Evolutionary conservation across 2,329 filamentous ascomycete genomes (phyloP).

Genomic region (Aspergillus puulaauensis): DNA sequence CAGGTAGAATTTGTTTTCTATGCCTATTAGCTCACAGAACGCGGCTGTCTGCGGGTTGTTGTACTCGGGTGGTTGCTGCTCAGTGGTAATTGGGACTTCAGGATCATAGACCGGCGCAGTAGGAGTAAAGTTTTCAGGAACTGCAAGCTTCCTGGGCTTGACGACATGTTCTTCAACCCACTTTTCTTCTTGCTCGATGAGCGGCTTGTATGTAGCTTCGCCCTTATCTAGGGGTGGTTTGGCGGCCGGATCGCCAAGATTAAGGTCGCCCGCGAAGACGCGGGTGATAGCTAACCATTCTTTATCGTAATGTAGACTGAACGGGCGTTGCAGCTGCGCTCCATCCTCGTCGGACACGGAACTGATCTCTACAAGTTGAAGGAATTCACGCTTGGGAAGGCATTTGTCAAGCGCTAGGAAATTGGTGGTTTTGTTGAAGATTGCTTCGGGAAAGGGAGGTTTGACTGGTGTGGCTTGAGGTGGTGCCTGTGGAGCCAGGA

Average conservation of each 20-base stretch:
- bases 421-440: slow-evolving; percentile 74
- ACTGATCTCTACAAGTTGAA: slow-evolving; percentile 71
- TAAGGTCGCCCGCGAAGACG: slow-evolving; percentile 67
- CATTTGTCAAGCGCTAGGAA: slow-evolving; percentile 95
- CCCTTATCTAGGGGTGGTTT: slow-evolving; percentile 61
- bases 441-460: slow-evolving; percentile 67
- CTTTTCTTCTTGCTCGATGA: slow-evolving; percentile 67
- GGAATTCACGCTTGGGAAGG: slow-evolving; percentile 72
- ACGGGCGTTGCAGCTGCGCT: slow-evolving; percentile 43
- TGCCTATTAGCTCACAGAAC: slow-evolving; percentile 76
- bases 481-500: slow-evolving; percentile 49
- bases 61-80: slow-evolving; percentile 73
- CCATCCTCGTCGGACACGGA: slow-evolving; percentile 43
- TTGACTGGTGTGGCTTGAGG: slow-evolving; percentile 44
- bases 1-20: slow-evolving; percentile 74
- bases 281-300: slow-evolving; percentile 96
- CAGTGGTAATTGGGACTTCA: slow-evolving; percentile 56
- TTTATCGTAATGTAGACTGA: slow-evolving; percentile 74
- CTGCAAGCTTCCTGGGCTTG: slow-evolving; percentile 56
- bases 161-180: slow-evolving; percentile 83
- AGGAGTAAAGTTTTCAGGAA: slow-evolving; percentile 75
- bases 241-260: slow-evolving; percentile 60
- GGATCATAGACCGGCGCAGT: slow-evolving; percentile 73
- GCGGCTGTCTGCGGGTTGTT: slow-evolving; percentile 80
- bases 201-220: slow-evolving; percentile 64